Percentiles rank a stretch among this genome's conserved stretches.
These are phyloP conservation scores for Panus rudis DNA, from an alignment of 768 basidiomycete species.

Conservation along the genomic window DNA sequence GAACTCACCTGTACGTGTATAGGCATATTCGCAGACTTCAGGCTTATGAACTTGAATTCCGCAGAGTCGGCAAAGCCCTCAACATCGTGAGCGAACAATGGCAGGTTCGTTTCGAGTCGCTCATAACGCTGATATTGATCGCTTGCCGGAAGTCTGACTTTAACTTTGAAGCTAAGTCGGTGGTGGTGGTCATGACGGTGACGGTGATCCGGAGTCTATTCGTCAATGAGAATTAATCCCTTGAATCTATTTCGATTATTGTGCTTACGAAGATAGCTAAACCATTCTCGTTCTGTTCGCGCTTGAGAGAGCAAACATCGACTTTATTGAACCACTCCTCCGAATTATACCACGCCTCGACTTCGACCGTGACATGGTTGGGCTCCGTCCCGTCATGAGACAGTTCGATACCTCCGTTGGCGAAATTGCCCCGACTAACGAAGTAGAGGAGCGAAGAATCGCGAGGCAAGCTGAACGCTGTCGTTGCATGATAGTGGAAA, in stretches of 20 bases:
- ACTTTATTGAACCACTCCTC: slow-evolving; percentile 19
- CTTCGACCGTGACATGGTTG: slow-evolving; percentile 21
- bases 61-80: slow-evolving; percentile 22
- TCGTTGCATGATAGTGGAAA: not conserved
- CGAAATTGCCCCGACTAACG: not conserved
- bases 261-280: slow-evolving; percentile 32
- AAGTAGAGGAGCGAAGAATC: not conserved
- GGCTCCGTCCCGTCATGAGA: slow-evolving; percentile 1
- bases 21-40: slow-evolving; percentile 2
- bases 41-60: slow-evolving; percentile 1
- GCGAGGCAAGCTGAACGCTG: not conserved
- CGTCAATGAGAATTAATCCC: not conserved
- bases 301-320: slow-evolving; percentile 25
- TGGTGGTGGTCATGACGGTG: not conserved
- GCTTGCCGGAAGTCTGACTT: slow-evolving; percentile 22
- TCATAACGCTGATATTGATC: slow-evolving; percentile 9
- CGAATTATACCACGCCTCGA: slow-evolving; percentile 23
- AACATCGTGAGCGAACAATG: slow-evolving; percentile 24
- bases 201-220: slow-evolving; percentile 9
- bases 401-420: not conserved
- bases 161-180: slow-evolving; percentile 22
- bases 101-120: slow-evolving; percentile 22
- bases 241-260: not conserved
- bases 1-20: slow-evolving; percentile 4
- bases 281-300: slow-evolving; percentile 23